phyloP scores from a whole-genome alignment of 345 rosid genomes.

The Microcos paniculata region DNA sequence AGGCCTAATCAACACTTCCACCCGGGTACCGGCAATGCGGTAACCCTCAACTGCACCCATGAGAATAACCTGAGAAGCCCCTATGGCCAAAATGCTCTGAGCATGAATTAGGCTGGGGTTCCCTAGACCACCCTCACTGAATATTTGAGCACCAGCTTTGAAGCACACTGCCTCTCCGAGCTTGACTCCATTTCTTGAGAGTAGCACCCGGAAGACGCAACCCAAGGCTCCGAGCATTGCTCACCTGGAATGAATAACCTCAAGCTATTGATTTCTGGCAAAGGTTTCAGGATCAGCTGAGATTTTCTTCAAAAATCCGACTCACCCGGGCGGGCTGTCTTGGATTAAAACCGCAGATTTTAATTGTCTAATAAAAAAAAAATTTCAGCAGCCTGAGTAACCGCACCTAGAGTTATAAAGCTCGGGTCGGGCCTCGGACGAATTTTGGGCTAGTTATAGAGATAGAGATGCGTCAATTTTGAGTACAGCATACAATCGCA shows the following conservation, averaged over 20 bases:
- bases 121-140: constrained; percentile 43
- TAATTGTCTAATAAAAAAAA: background rate
- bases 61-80: constrained; percentile 44
- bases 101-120: constrained; percentile 49
- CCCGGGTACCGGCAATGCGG: constrained; percentile 50
- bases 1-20: constrained; percentile 52
- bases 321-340: background rate
- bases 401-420: background rate
- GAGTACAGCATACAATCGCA: background rate
- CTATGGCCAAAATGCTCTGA: constrained; percentile 48
- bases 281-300: constrained; percentile 61
- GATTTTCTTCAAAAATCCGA: constrained; percentile 9
- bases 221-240: constrained; percentile 48
- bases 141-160: constrained; percentile 50
- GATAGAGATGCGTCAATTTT: background rate
- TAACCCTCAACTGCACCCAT: constrained; percentile 53
- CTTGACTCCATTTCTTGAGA: constrained; percentile 47
- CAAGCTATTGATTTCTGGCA: constrained; percentile 48
- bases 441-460: background rate
- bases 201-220: constrained; percentile 49
- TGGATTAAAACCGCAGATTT: constrained; percentile 1
- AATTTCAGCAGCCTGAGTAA: background rate
- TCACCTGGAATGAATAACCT: constrained; percentile 55
- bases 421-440: background rate
- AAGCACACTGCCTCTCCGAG: constrained; percentile 55